Base-by-base conservation (phyloP, 257 asterid genomes). In the Gynochthodes officinalis region DNA sequence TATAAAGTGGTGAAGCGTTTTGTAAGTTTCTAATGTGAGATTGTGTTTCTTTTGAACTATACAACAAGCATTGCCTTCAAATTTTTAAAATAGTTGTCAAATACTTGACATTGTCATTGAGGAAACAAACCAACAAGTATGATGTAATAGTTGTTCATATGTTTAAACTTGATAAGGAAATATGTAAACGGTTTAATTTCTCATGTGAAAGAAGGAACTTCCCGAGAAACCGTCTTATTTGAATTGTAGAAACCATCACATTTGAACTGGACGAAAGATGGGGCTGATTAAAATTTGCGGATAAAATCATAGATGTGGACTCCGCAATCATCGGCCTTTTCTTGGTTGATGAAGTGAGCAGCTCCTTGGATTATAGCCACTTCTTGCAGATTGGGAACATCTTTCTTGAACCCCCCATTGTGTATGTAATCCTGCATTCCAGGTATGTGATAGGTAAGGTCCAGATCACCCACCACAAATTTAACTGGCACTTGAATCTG, bases 321-420 rank as follows among this genome's bases (percentile, higher is more conserved):
- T 35, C 28, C 80, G 76, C 78, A 75, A 23, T 74, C 81, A 9
- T 74, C 82, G 13, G 84, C 81, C 70, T 65, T 80, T 55, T 83
- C 87, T 77, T 80, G 82, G 64, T 83, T 72, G 79, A 80, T 72
- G 48, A 83, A 83, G 63, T 83, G 87, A 32, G 73, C 81, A 9
- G 74, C 84, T 23, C 79, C 87, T 74, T 83, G 79, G 63, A 83
- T 46, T 49, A 83, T 64, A 35, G 74, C 80, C 9, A 72, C 80
- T 66, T 83, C 82, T 70, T 83, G 76, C 81, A 83, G 53, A 39
- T 71, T 61, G 19, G 87, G 87, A 43, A 83, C 84, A 44, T 77
- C 71, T 30, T 64, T 74, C 77, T 72, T 70, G 82, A 83, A 80
- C 4, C 82, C 79, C 23, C 84, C 87, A 27, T 76, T 75, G 61